Percentiles rank a stretch among this genome's conserved stretches.
Conservation (phyloP, 805 yeast genomes). For the Suhomyces kilbournensis region DNA sequence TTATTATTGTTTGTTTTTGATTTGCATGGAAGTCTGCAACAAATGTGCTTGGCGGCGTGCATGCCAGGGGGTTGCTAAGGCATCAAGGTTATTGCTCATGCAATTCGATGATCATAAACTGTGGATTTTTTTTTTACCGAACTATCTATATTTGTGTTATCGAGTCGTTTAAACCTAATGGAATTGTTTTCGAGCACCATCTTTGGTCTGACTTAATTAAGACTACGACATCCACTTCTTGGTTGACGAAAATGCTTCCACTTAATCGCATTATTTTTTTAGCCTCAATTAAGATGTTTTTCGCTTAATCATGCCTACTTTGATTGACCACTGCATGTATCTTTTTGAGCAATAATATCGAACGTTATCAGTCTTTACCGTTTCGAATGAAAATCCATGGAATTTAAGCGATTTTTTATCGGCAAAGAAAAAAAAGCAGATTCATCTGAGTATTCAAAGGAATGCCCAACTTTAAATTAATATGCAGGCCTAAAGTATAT, state of each 20-base stretch:
- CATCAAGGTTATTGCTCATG: background rate
- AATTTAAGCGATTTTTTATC: background rate
- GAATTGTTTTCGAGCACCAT: background rate
- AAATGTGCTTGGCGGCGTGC: background rate
- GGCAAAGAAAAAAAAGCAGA: background rate
- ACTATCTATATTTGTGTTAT: background rate
- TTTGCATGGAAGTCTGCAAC: slow-evolving; percentile 1
- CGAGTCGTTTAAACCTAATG: background rate
- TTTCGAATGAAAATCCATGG: background rate
- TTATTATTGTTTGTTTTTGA: background rate
- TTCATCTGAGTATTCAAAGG: background rate
- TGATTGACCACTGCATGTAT: background rate
- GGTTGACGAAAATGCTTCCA: background rate
- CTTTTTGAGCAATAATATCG: background rate
- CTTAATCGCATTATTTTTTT: background rate
- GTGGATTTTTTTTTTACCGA: background rate
- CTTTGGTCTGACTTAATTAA: background rate
- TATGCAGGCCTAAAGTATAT: background rate
- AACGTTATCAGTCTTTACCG: background rate
- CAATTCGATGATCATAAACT: background rate
- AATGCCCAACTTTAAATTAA: background rate
- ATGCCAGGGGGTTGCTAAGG: background rate
- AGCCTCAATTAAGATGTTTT: background rate
- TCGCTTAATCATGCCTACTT: background rate
- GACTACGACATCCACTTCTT: background rate